These are phyloP conservation scores for Marchantia polymorpha DNA, from an alignment of 225 moss, liverwort and hornwort species.

Conservation along the genomic window DNA sequence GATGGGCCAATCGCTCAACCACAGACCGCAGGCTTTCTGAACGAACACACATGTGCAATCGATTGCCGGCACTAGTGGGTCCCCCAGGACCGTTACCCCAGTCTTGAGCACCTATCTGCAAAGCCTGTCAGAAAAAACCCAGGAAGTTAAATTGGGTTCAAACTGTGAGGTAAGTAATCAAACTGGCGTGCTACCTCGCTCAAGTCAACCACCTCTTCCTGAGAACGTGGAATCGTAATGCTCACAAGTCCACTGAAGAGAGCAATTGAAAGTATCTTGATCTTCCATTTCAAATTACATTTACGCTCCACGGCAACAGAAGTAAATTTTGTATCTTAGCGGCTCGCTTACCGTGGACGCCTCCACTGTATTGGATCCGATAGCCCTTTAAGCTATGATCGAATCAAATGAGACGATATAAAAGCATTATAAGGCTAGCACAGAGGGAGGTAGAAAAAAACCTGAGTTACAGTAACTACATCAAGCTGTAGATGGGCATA, in stretches of 20 bases:
- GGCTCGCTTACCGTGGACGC: background rate
- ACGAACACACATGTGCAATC: slow-evolving; percentile 82
- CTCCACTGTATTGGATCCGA: background rate
- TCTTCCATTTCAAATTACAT: background rate
- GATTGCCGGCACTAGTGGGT: slow-evolving; percentile 49
- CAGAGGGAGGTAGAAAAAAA: slow-evolving; percentile 14
- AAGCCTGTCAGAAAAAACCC: slow-evolving; percentile 55
- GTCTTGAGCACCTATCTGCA: slow-evolving; percentile 89
- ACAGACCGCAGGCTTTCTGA: slow-evolving; percentile 80
- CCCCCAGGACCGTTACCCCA: slow-evolving; percentile 65
- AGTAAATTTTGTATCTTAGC: background rate
- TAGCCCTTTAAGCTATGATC: background rate
- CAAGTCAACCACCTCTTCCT: too few species aligned
- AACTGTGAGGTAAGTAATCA: background rate
- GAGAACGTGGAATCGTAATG: background rate
- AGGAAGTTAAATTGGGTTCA: background rate
- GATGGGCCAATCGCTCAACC: slow-evolving; percentile 82
- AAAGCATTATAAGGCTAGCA: background rate
- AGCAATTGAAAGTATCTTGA: background rate
- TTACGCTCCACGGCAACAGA: background rate
- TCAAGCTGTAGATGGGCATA: slow-evolving; percentile 90
- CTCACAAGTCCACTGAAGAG: background rate
- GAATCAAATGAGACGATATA: background rate
- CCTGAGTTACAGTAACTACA: slow-evolving; percentile 90
- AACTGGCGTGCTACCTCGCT: background rate